These are phyloP conservation scores for Yamadazyma membranifaciens DNA, from an alignment of 1,139 yeast species.

Conservation along the genomic window DNA sequence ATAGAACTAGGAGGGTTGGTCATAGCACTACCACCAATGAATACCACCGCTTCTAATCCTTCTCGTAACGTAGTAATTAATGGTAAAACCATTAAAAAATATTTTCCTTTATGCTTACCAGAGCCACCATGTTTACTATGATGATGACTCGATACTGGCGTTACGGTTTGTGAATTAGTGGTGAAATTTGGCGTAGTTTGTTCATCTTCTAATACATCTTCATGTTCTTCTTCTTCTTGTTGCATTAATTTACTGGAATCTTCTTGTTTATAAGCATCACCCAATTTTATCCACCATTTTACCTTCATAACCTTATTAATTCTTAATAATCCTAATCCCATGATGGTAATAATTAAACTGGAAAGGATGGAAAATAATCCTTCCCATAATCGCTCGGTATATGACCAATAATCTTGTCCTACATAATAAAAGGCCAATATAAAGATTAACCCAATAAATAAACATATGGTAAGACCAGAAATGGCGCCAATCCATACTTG, in stretches of 20 bases:
- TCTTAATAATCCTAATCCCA: slow-evolving; percentile 86
- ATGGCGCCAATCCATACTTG: slow-evolving; percentile 89
- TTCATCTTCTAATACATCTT: slow-evolving; percentile 3
- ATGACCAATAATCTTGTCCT: slow-evolving; percentile 79
- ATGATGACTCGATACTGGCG: not conserved
- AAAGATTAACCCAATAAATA: slow-evolving; percentile 72
- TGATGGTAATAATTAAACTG: slow-evolving; percentile 74
- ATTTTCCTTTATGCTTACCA: slow-evolving; percentile 17
- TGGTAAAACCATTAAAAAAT: slow-evolving; percentile 41
- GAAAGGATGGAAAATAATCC: slow-evolving; percentile 83
- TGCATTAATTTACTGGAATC: slow-evolving; percentile 6
- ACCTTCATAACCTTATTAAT: slow-evolving; percentile 64
- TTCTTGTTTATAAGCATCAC: slow-evolving; percentile 33
- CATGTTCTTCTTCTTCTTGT: slow-evolving; percentile 5
- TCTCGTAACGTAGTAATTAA: slow-evolving; percentile 46
- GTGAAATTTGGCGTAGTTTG: not conserved
- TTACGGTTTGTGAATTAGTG: not conserved
- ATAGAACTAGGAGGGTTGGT: slow-evolving; percentile 37
- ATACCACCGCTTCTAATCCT: slow-evolving; percentile 49
- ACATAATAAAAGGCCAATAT: slow-evolving; percentile 72
- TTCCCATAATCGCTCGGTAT: slow-evolving; percentile 89
- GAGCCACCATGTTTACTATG: slow-evolving; percentile 10
- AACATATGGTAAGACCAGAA: slow-evolving; percentile 70
- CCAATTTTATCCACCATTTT: slow-evolving; percentile 49
- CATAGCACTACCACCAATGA: slow-evolving; percentile 49